A percentile compares a stretch with the other conserved stretches of the same genome.
phyloP scores from a whole-genome alignment of 345 rosid species.

The Punica granatum region DNA sequence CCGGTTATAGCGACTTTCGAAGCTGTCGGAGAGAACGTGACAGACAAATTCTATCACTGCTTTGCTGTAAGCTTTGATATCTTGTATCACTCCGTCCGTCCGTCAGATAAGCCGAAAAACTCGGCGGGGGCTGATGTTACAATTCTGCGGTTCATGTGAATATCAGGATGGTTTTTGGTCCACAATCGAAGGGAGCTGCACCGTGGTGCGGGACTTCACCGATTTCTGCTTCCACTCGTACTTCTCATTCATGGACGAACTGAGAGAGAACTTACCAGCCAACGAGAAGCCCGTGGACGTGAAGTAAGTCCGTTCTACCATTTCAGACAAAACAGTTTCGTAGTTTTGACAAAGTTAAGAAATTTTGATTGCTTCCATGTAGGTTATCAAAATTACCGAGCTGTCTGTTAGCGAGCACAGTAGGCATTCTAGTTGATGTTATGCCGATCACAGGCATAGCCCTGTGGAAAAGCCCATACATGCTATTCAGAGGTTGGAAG shows the following conservation, averaged over 20 bases:
- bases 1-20: conserved; percentile 79
- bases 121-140: background rate
- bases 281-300: conserved; percentile 55
- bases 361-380: background rate
- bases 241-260: conserved; percentile 84
- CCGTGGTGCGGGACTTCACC: conserved; percentile 53
- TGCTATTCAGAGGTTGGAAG: conserved; percentile 84
- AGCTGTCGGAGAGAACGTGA: conserved; percentile 51
- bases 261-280: conserved; percentile 39
- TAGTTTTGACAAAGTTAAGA: background rate
- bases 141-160: background rate
- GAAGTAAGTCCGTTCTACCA: conserved; percentile 24
- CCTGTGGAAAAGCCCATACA: conserved; percentile 74
- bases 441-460: conserved; percentile 51
- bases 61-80: conserved; percentile 35
- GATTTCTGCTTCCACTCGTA: conserved; percentile 92
- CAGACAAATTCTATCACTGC: conserved; percentile 68
- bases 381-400: conserved; percentile 67
- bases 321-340: background rate
- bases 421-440: conserved; percentile 58
- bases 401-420: conserved; percentile 48
- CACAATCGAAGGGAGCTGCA: conserved; percentile 62
- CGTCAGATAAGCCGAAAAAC: background rate
- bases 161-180: conserved; percentile 62
- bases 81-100: background rate